Evolutionary conservation across 805 yeast species (phyloP).

Genomic region (Spathaspora girioi): DNA sequence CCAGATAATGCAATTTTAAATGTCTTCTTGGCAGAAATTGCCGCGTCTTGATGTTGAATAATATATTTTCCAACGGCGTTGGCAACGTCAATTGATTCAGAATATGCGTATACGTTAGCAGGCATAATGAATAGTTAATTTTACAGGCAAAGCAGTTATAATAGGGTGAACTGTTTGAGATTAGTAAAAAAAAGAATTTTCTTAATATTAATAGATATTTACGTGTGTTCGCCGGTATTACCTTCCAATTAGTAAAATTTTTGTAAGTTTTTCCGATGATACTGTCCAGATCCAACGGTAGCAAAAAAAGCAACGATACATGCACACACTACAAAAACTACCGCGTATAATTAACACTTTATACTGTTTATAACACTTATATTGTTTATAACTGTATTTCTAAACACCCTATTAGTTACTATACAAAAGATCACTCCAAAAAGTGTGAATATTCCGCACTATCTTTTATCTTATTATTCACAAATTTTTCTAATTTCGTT

Average conservation of each 20-base stretch:
- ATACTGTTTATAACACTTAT: no score
- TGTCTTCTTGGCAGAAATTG: conserved; percentile 39
- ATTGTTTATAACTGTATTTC: no score
- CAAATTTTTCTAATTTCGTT: conserved; percentile 85
- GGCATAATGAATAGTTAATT: conserved; percentile 16
- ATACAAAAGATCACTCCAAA: conserved; percentile 44
- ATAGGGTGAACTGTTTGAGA: no score
- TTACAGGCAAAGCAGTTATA: background rate
- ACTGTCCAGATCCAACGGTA: no score
- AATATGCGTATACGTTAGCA: conserved; percentile 44
- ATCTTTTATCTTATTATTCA: conserved; percentile 78
- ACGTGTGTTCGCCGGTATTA: no score
- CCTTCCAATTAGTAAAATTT: no score
- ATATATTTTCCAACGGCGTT: conserved; percentile 61
- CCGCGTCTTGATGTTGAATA: conserved; percentile 57
- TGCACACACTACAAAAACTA: no score
- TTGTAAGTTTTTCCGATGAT: no score
- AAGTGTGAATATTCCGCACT: conserved; percentile 87
- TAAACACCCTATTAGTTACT: background rate
- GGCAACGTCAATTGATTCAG: conserved; percentile 60
- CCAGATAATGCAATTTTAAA: conserved; percentile 87
- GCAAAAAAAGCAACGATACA: no score
- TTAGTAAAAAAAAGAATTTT: no score
- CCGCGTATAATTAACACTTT: no score
- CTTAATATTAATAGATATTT: no score